These are phyloP conservation scores for Sechiopsis laciniata DNA, from an alignment of 306 rosid genomes.

Conservation along the genomic window DNA sequence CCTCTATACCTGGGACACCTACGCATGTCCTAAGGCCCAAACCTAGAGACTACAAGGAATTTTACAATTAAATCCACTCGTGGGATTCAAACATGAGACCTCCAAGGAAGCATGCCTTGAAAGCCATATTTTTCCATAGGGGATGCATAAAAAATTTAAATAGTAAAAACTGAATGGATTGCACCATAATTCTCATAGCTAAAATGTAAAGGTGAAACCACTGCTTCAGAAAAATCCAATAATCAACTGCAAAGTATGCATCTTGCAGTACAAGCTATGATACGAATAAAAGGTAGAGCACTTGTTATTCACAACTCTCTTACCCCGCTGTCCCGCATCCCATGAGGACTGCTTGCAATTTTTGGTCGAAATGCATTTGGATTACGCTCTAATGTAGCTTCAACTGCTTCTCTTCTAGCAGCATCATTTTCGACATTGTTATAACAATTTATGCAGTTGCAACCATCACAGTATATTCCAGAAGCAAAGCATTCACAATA, in stretches of 20 bases:
- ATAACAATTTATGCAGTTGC: conserved; percentile 95
- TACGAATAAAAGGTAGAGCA: neutral
- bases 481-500: conserved; percentile 99
- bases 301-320: conserved; percentile 25
- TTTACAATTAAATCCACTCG: no score
- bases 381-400: conserved; percentile 96
- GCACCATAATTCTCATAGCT: neutral
- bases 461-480: conserved; percentile 96
- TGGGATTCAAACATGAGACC: no score
- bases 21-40: no score
- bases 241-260: neutral
- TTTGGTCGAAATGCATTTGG: conserved; percentile 99
- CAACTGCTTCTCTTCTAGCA: conserved; percentile 93
- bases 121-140: neutral
- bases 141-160: neutral
- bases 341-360: conserved; percentile 98
- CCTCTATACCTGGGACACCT: no score
- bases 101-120: no score
- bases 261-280: neutral
- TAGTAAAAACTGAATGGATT: neutral
- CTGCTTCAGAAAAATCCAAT: conserved; percentile 4
- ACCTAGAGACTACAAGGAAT: no score
- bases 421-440: conserved; percentile 95
- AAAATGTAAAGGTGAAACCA: neutral
- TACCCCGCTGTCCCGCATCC: conserved; percentile 66